A percentile compares a stretch with the other conserved stretches of the same genome.
phyloP scores from a whole-genome alignment of 345 rosid genomes.

The Eucalyptus curtisii region DNA sequence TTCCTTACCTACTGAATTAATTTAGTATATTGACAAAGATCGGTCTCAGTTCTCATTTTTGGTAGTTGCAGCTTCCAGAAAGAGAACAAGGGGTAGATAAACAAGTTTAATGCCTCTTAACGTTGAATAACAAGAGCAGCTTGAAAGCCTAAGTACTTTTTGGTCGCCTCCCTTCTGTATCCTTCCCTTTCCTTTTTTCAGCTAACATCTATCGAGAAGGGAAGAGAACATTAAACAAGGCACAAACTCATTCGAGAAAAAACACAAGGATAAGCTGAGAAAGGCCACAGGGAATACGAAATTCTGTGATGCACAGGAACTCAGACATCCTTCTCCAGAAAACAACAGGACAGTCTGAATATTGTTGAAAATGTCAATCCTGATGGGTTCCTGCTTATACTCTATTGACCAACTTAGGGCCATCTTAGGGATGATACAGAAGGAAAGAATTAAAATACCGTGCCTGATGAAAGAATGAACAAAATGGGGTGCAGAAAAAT shows the following conservation, averaged over 20 bases:
- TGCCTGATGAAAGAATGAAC: neutral
- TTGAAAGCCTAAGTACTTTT: neutral
- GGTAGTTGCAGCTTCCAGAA: neutral
- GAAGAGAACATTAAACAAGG: neutral
- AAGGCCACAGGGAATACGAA: neutral
- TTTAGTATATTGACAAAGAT: neutral
- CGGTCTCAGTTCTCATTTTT: neutral
- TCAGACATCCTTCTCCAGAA: neutral
- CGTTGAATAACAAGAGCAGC: neutral
- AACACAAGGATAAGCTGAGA: neutral
- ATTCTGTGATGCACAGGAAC: neutral
- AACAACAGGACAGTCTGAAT: neutral
- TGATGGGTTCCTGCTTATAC: neutral
- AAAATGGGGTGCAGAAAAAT: neutral
- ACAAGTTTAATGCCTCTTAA: neutral
- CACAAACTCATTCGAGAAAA: neutral
- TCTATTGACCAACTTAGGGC: neutral
- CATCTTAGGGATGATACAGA: neutral
- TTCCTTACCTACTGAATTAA: neutral
- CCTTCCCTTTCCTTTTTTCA: neutral
- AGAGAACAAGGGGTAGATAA: neutral
- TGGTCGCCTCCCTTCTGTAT: neutral
- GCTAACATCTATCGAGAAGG: neutral
- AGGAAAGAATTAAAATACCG: neutral
- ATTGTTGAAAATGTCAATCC: neutral